Conservation (phyloP, 2,329 filamentous ascomycete species). For the Xylaria sp. region DNA sequence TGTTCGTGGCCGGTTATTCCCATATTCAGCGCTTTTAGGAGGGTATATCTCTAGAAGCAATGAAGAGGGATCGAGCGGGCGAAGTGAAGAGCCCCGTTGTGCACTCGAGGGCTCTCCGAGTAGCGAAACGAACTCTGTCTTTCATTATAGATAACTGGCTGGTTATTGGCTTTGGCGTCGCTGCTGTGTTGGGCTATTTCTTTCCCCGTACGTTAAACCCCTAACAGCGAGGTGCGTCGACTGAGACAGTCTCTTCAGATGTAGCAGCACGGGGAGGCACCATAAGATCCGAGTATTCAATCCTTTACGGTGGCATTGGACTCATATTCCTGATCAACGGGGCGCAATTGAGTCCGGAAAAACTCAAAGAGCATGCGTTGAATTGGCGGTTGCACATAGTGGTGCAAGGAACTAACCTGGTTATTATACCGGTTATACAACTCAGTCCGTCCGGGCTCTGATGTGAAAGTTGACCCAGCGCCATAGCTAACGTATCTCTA, state of each 20-base stretch:
- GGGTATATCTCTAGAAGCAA: background rate
- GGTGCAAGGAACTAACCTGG: conserved; percentile 74
- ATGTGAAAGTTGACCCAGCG: conserved; percentile 14
- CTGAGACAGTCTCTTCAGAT: conserved; percentile 46
- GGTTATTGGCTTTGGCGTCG: conserved; percentile 48
- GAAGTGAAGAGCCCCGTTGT: background rate
- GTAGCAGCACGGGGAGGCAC: conserved; percentile 61
- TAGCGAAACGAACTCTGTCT: conserved; percentile 34
- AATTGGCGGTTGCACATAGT: conserved; percentile 76
- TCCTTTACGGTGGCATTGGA: conserved; percentile 75
- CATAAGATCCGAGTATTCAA: conserved; percentile 66
- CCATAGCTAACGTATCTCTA: conserved; percentile 43
- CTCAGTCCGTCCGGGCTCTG: conserved; percentile 57
- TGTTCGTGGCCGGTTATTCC: conserved; percentile 1
- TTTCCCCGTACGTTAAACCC: conserved; percentile 57
- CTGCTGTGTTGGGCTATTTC: conserved; percentile 48
- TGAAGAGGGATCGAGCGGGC: conserved; percentile 13
- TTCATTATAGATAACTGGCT: conserved; percentile 49
- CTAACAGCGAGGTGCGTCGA: background rate
- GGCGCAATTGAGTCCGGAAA: conserved; percentile 71
- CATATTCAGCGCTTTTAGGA: background rate
- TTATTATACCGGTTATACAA: conserved; percentile 72
- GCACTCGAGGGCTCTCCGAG: conserved; percentile 23
- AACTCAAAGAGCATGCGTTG: conserved; percentile 69
- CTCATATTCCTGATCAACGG: conserved; percentile 79